Evolutionary conservation across 2,329 filamentous ascomycete genomes (phyloP), one percentile per base, ranked within the genome.

Genomic region (Cordyceps militaris): DNA sequence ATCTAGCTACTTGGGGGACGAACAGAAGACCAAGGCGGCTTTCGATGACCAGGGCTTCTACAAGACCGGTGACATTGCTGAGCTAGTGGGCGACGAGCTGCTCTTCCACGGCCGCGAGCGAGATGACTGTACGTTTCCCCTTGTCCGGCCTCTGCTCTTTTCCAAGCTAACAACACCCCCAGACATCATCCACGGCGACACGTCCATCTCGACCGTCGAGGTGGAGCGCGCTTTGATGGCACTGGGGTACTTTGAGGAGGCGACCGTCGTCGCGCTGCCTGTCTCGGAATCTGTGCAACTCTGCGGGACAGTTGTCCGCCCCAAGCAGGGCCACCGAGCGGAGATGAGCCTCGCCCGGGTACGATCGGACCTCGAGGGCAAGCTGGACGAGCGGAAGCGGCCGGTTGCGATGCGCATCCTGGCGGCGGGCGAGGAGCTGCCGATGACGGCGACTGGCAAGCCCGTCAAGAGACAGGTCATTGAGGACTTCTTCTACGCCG

Each of bases 211-310:
- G 1, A 61, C 46, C 3, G 26, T 62, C 9, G 38, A 42, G 2
- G 64, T 66, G 10, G 64, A 66, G 26, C 52, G 52, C 9, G 58
- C 55, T 10, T 43, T 66, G 19, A 59, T 42, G 3, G 36, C 40
- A 38, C 61, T 66, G 0, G 58, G 62, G 2, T 66, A 65, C 46
- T 57, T 66, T 26, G 38, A 61, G 8, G 63, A 65, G 26, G 64
- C 61, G 3, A 59, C 44, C 11, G 59, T 66, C 24, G 43, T 66
- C 24, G 62, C 51, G 6, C 59, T 66, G 1, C 64, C 64, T 1
- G 61, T 64, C 21, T 49, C 63, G 38, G 61, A 64, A 23, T 52
- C 57, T 1, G 61, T 57, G 23, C 52, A 63, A 19, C 53, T 64
- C 24, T 66, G 64, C 34, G 64, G 55, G 3, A 62, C 63, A 13